Evolutionary conservation across 2,329 filamentous ascomycete species (phyloP).

Genomic region (Exophiala xenobiotica): DNA sequence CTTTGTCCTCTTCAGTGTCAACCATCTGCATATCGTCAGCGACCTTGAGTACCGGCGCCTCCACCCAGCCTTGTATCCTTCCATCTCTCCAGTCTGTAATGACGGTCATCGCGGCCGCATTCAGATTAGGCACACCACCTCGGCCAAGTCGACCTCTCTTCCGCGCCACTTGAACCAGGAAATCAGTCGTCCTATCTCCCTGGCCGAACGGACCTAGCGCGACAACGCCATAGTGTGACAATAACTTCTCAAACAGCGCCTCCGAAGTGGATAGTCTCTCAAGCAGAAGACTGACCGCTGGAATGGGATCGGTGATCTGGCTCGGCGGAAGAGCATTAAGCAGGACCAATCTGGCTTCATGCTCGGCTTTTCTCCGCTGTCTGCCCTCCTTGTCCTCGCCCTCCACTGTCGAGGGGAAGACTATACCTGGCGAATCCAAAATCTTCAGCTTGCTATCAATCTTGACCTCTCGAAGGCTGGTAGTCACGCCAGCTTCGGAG

Average conservation of each 20-base stretch:
- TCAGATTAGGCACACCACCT: conserved; percentile 85
- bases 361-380: conserved; percentile 66
- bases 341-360: conserved; percentile 77
- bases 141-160: conserved; percentile 86
- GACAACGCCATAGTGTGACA: conserved; percentile 79
- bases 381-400: conserved; percentile 42
- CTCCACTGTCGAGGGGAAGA: conserved; percentile 70
- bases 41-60: conserved; percentile 67
- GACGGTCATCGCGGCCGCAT: conserved; percentile 84
- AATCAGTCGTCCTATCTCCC: conserved; percentile 81
- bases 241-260: conserved; percentile 73
- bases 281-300: conserved; percentile 81
- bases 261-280: conserved; percentile 72
- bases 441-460: conserved; percentile 92
- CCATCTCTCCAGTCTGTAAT: conserved; percentile 97
- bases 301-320: conserved; percentile 88
- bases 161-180: conserved; percentile 89
- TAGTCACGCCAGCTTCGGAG: conserved; percentile 90
- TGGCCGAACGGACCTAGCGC: conserved; percentile 65
- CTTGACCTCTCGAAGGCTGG: conserved; percentile 83
- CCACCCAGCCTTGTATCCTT: conserved; percentile 87
- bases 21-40: conserved; percentile 42
- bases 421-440: conserved; percentile 90
- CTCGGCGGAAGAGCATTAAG: conserved; percentile 91
- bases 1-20: conserved; percentile 42